A percentile compares a stretch with the other conserved stretches of the same genome.
These are phyloP conservation scores for Fusarium sp. DNA, from an alignment of 2,329 filamentous ascomycete genomes.

Conservation along the genomic window DNA sequence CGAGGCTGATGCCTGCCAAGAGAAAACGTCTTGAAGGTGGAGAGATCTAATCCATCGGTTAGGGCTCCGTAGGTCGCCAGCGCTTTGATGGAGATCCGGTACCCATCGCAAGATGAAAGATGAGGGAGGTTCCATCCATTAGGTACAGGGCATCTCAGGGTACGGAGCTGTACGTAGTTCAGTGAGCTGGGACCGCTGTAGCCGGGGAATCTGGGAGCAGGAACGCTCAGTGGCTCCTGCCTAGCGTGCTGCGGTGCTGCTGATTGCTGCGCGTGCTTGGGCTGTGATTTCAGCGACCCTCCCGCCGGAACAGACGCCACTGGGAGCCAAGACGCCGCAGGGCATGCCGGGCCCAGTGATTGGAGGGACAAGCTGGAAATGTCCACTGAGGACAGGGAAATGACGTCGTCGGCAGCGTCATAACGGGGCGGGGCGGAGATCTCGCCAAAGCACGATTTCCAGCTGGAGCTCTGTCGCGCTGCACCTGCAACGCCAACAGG, in stretches of 20 bases:
- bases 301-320: slow-evolving; percentile 39
- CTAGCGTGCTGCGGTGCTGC: slow-evolving; percentile 1
- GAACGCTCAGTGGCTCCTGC: slow-evolving; percentile 15
- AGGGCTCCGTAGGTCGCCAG: background rate
- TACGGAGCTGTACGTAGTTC: too few species aligned
- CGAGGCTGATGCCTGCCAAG: slow-evolving; percentile 5
- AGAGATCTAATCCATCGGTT: slow-evolving; percentile 1
- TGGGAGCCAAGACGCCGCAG: slow-evolving; percentile 29
- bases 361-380: slow-evolving; percentile 14
- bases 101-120: background rate
- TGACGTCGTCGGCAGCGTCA: slow-evolving; percentile 52
- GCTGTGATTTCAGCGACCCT: slow-evolving; percentile 38
- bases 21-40: slow-evolving; percentile 1
- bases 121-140: slow-evolving; percentile 4
- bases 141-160: too few species aligned
- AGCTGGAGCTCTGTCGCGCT: background rate
- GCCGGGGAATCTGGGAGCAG: slow-evolving; percentile 40
- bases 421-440: slow-evolving; percentile 46
- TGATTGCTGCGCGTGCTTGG: slow-evolving; percentile 5
- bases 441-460: slow-evolving; percentile 34
- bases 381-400: slow-evolving; percentile 21
- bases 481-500: background rate
- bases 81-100: background rate
- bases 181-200: slow-evolving; percentile 16
- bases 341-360: slow-evolving; percentile 13